Base-by-base conservation (phyloP, 139 green algal species). In the Micractinium sp. region DNA sequence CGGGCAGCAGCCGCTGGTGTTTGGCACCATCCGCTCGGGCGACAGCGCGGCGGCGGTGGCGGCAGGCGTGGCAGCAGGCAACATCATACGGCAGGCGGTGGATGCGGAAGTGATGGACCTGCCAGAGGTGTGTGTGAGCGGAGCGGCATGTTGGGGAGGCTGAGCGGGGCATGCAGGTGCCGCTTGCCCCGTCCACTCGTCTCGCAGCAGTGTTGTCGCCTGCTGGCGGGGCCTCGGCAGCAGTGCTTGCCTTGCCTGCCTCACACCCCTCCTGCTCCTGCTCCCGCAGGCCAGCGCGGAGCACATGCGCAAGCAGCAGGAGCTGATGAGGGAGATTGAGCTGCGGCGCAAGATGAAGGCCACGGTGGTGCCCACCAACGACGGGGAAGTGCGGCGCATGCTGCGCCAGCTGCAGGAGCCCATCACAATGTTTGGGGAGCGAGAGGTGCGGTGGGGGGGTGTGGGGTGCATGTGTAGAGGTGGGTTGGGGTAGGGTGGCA, bases 381-480 rank as follows among this genome's bases (percentile, higher is more conserved):
- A 98, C 67, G 76, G 29, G 35, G 95, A 96, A 38, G 96, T 99
- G 12, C 88, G 95, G 14, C 33, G 78, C 36, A 91, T 95, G 88
- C 96, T 99, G 91, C 94, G 98, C 22, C 84, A 92, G 81, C 87
- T 99, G 82, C 93, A 78, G 0, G 94, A 99, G 92, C 98, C 98
- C 60, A 92, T 99, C 91, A 99, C 97, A 7, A 94, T 99, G 27
- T 99, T 99, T 92, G 98, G 97, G 19, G 98, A 99, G 94, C 85
- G 92, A 4, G 93, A 98, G 94, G 95, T 98, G 87, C 25, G 92
- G 2, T 4, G 67, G 16, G 7, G 1, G 67, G n/a, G 14, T 75
- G 20, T 75, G 23, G 47, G 47, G 5, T 56, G n/a, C n/a, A n/a
- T 56, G 5, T 56, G 47, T 56, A 16, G 47, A 9, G 9, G 5